Conservation (phyloP, 305 asterid genomes). For the Fraxinus xanthoxyloides region DNA sequence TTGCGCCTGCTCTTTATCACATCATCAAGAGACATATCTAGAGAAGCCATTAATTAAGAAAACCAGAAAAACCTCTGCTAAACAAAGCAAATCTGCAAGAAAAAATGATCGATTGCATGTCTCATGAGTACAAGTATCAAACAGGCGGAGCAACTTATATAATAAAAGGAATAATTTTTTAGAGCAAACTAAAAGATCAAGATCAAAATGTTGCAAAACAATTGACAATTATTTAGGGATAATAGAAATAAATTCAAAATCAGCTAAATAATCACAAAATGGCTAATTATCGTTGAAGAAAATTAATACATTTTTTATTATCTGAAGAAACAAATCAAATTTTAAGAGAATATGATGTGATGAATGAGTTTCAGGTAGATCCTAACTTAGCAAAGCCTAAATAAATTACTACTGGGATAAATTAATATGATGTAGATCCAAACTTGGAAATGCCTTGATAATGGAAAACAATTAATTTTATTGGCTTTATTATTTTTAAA, state of each 20-base stretch:
- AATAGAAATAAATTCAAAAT: not conserved
- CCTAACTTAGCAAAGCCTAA: not conserved
- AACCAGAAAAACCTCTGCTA: not conserved
- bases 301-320: not conserved
- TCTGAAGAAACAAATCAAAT: not conserved
- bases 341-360: not conserved
- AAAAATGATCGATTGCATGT: not conserved
- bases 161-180: not conserved
- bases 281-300: not conserved
- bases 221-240: not conserved
- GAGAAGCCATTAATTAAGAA: slow-evolving; percentile 61
- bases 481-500: not conserved
- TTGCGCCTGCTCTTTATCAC: slow-evolving; percentile 78
- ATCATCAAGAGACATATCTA: slow-evolving; percentile 91
- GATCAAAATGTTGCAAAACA: not conserved
- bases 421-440: not conserved
- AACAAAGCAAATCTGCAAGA: slow-evolving; percentile 1
- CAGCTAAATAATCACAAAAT: not conserved
- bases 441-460: not conserved
- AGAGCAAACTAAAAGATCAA: not conserved
- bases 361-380: not conserved
- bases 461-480: not conserved
- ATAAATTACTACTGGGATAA: not conserved
- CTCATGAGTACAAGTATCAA: not conserved
- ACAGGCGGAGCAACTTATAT: not conserved